A percentile compares a stretch with the other conserved stretches of the same genome.
Conservation (phyloP, 179 eudicot genomes). For the Silene vulgaris region DNA sequence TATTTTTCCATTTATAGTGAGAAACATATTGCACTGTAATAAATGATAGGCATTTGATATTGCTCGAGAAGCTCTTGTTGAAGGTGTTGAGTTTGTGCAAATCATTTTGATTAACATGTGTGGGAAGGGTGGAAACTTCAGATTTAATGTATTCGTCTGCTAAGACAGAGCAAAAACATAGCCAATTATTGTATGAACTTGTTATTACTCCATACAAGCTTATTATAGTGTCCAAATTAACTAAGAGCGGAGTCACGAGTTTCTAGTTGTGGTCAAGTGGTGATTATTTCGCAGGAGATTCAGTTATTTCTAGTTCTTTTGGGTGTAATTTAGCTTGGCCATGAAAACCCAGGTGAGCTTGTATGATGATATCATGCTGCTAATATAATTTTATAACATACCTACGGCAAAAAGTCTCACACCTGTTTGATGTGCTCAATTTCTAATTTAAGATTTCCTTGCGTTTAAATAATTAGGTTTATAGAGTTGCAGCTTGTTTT, state of each 20-base stretch:
- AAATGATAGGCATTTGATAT: no score
- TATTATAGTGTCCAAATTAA: neutral
- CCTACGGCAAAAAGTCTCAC: neutral
- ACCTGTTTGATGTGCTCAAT: neutral
- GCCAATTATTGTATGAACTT: no score
- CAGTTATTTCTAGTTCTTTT: no score
- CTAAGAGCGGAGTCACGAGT: neutral
- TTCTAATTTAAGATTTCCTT: neutral
- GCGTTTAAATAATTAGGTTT: slow-evolving; percentile 4
- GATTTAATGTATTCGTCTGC: no score
- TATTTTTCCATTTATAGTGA: no score
- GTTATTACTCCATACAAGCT: neutral
- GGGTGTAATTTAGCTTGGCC: neutral
- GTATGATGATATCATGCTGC: neutral
- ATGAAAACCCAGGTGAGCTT: neutral
- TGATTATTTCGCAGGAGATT: no score
- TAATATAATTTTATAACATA: neutral
- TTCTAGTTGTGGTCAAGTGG: neutral
- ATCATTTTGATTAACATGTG: no score
- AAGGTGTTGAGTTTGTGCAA: no score
- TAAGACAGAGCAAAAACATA: no score
- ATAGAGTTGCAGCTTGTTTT: neutral
- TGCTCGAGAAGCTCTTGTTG: no score
- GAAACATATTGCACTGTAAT: no score
- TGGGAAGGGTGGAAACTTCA: no score